Evolutionary conservation across 768 basidiomycete genomes (phyloP), one percentile per base, ranked within the genome.

Genomic region (Lentinula raphanica): DNA sequence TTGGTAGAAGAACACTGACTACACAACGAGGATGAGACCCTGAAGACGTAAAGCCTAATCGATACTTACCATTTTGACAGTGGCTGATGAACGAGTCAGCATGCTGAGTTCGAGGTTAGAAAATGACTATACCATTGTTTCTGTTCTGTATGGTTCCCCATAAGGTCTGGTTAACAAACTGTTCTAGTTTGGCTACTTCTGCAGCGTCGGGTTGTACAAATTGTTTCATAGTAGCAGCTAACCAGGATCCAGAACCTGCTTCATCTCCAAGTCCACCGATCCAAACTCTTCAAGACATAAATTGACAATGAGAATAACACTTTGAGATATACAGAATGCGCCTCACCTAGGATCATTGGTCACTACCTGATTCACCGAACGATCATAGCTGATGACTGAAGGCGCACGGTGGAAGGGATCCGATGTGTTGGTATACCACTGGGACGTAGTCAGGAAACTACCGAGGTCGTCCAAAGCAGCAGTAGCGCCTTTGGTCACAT

Each of bases 201-300:
- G 70, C 72, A 0, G 78, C 79, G 60, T 72, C 78, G 1, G 82
- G 82, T 59, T 82, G 81, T 1, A 72, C 78, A 60, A 69, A 84
- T 62, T 84, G 79, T 60, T 83, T 84, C 80, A 82, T 78, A 3
- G 76, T 68, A 17, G 78, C 81, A 7, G 82, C 80, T 13, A 84
- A 63, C 80, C 80, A 83, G 23, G 80, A 81, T 11, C 81, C 81
- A 0, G 82, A 81, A 28, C 82, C 82, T n/a, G 78, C 82, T 65
- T 84, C 82, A 61, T 84, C 81, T 50, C 79, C 81, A 59, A 83
- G 62, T 0, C 82, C 82, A n/a, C 80, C 76, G 53, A 84, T 84
- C 82, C 82, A 84, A 13, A 80, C 80, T 38, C 82, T 57, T 4
- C 5, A 35, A 25, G 2, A 38, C 23, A 13, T n/a, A 13, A n/a